phyloP scores from a whole-genome alignment of 2,329 filamentous ascomycete genomes.

The Triangularia setosa region DNA sequence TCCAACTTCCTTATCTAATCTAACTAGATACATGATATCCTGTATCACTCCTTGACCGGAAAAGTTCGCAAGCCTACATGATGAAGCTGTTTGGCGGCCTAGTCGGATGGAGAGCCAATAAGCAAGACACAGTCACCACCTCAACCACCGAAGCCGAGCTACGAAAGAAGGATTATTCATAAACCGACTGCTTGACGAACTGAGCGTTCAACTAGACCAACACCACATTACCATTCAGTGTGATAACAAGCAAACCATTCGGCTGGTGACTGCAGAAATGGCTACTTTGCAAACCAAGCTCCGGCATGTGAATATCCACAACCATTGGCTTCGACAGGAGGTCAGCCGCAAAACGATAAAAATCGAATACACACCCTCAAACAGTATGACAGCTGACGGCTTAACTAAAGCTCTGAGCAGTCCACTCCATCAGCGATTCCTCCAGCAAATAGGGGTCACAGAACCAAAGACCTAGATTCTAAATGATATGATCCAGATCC shows the following conservation, averaged over 20 bases:
- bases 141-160: no score
- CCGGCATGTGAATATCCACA: not conserved
- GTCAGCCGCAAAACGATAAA: not conserved
- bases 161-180: no score
- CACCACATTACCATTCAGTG: not conserved
- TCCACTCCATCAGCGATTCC: not conserved
- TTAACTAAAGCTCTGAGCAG: not conserved
- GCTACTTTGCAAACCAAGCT: no score
- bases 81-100: slow-evolving; percentile 10
- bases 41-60: slow-evolving; percentile 6
- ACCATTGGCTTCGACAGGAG: not conserved
- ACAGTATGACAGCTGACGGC: not conserved
- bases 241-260: no score
- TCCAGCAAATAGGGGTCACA: not conserved
- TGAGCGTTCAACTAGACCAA: not conserved
- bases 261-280: no score
- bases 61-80: slow-evolving; percentile 8
- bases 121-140: slow-evolving; percentile 1
- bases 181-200: no score
- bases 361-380: not conserved
- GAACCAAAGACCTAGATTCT: not conserved
- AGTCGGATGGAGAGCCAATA: slow-evolving; percentile 9
- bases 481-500: not conserved
- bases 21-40: slow-evolving; percentile 10
- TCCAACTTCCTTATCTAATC: no score